Base-by-base conservation (phyloP, 225 moss, liverwort and hornwort genomes). In the Pseudoscleropodium purum region DNA sequence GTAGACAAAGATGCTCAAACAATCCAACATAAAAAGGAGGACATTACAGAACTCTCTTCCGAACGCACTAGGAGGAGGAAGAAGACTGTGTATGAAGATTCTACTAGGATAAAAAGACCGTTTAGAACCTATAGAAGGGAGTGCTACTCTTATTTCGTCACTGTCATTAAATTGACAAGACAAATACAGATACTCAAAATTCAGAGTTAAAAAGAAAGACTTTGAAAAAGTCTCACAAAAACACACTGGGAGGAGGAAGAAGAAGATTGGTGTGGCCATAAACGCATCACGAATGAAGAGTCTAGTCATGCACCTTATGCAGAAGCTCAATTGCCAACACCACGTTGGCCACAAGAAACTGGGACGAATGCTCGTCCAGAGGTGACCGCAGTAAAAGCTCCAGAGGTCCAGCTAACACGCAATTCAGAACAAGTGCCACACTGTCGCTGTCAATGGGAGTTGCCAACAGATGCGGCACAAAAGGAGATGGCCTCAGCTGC, bases 361-460 rank as follows among this genome's bases (percentile, higher is more conserved):
- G 91, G 0, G 94, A 84, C 1, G 92, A 92, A 41, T 81, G 60
- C 89, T 95, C 95, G 85, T 95, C 92, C 76, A 95, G 73, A 63
- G 94, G 95, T 6, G 95, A 91, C 49, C 91, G 94, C 45, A 95
- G 85, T 6, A 95, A 70, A 75, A 95, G 93, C 75, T 94, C 95
- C 51, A 95, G 43, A 73, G 95, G 95, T 12, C 94, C 95, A 72
- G 92, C 95, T 11, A 95, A 83, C 80, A 94, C 92, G 75, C 93
- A 93, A 61, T 95, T 95, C 62, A 95, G 85, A 77, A 95, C 93
- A 33, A 95, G 86, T 10, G 95, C 95, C 54, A 94, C 95, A 52
- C 86, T 92, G 88, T 94, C 94, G 86, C 91, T 95, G 73, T 93
- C 93, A 36, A 93, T 90, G 25, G 94, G 95, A 37, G 95, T 94